Base-by-base conservation (phyloP, 768 basidiomycete genomes). In the Royoungia palumana region DNA sequence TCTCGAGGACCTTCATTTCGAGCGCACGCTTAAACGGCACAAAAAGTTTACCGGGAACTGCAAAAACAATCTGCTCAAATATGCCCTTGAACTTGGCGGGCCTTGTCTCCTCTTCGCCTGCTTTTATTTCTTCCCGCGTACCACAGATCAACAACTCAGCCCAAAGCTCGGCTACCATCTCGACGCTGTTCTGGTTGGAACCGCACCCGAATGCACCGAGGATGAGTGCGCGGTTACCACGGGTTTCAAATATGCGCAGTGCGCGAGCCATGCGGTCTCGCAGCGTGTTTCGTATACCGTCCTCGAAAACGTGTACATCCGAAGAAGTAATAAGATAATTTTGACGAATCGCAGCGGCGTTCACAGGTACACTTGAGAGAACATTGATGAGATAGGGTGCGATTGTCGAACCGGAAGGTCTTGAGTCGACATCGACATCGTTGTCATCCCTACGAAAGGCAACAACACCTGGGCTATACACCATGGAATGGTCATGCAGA, bases 121-220 rank as follows among this genome's bases (percentile, higher is more conserved):
- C 56, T 34, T 50, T 52, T 19, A 42, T 59, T 50, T 56, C 61
- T 41, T 66, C 62, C 16, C 43, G 36, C 5, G 58, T 62, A 6
- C 67, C 72, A 20, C 67, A 73, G 6, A 68, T 67, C 16, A 78
- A 59, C 13, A 78, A 54, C 59, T 75, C 73, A 13, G 76, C 74
- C 75, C 76, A 77, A 22, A 75, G 67, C 40, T 65, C 60, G 16
- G 72, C 74, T 22, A 78, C 65, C 58, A 65, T 67, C 42, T 70
- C 70, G 28, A 74, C 66, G 10, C 47, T 65, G 54, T 78, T 78
- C 56, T 70, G 60, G 55, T 65, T 70, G 14, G 65, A 70, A 19
- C 73, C 72, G 42, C 73, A 75, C 16, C 75, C 76, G 46, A 77
- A 77, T 14, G 70, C 71, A 44, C 76, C 76, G 3, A 77, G 65